phyloP scores from a whole-genome alignment of 164 flowering plant genomes.

The Cinnamomum chago region DNA sequence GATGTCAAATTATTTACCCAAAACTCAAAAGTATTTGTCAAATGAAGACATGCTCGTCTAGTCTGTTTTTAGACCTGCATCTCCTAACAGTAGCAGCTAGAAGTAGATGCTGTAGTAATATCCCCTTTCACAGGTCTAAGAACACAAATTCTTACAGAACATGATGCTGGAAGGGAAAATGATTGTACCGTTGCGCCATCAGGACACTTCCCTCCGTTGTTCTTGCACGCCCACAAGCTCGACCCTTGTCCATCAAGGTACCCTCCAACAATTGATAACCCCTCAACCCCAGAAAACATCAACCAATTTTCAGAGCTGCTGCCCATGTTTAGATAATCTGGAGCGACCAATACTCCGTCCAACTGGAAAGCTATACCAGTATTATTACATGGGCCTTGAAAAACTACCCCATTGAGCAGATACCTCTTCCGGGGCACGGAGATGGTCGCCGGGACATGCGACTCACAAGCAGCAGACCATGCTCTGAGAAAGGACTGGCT shows the following conservation, averaged over 20 bases:
- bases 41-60: too few relatives aligned
- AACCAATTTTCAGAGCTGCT: constrained; percentile 34
- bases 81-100: too few relatives aligned
- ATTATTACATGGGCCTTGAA: constrained; percentile 20
- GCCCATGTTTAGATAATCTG: constrained; percentile 20
- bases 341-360: constrained; percentile 29
- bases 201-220: constrained; percentile 12
- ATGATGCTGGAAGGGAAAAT: not conserved
- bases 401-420: constrained; percentile 13
- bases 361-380: constrained; percentile 12
- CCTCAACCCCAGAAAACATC: constrained; percentile 29
- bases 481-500: constrained; percentile 27
- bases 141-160: too few relatives aligned
- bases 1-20: too few relatives aligned
- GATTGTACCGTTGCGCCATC: constrained; percentile 20
- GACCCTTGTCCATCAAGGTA: constrained; percentile 46
- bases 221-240: constrained; percentile 46
- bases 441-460: constrained; percentile 14
- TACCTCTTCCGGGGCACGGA: constrained; percentile 27
- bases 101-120: too few relatives aligned
- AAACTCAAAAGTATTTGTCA: too few relatives aligned
- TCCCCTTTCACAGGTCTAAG: too few relatives aligned
- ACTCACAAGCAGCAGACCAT: constrained; percentile 32
- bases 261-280: constrained; percentile 43
- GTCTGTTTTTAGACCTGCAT: too few relatives aligned